Evolutionary conservation across 139 green algal genomes (phyloP).

Genomic region (Nannochloris sp.): DNA sequence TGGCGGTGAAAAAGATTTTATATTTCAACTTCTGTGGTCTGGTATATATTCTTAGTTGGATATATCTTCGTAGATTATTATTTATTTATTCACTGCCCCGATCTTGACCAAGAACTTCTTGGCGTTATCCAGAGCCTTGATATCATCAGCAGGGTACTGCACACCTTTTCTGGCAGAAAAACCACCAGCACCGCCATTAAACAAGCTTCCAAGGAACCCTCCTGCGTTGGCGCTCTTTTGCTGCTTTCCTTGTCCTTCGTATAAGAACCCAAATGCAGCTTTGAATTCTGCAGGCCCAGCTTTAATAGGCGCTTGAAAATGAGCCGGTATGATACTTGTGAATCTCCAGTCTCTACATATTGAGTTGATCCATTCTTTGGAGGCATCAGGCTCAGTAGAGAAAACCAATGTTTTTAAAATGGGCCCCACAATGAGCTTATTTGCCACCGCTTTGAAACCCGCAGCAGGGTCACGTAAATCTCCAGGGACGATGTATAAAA

Average conservation of each 20-base stretch:
- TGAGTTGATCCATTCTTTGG: slow-evolving; percentile 66
- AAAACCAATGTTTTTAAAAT: slow-evolving; percentile 89
- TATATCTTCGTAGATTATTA: no score
- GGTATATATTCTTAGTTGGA: no score
- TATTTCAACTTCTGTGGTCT: no score
- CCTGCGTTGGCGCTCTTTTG: not conserved
- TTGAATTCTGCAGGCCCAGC: slow-evolving; percentile 33
- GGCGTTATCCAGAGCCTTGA: slow-evolving; percentile 30
- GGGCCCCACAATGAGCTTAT: slow-evolving; percentile 75
- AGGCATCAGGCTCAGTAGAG: slow-evolving; percentile 41
- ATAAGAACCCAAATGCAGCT: slow-evolving; percentile 37
- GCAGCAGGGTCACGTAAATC: slow-evolving; percentile 62
- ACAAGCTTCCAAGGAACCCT: slow-evolving; percentile 8
- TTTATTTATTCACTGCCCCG: slow-evolving; percentile 37
- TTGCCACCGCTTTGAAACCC: slow-evolving; percentile 57
- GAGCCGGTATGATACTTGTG: slow-evolving; percentile 76
- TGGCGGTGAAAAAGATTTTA: no score
- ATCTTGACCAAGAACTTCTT: slow-evolving; percentile 23
- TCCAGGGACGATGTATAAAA: slow-evolving; percentile 80
- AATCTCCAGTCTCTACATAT: slow-evolving; percentile 79
- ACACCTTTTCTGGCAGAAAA: no score
- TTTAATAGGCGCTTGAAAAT: slow-evolving; percentile 78
- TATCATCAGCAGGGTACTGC: slow-evolving; percentile 28
- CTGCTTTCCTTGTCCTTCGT: slow-evolving; percentile 13
- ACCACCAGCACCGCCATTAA: not conserved